A percentile compares a stretch with the other conserved stretches of the same genome.
Evolutionary conservation across 129 eudicot species (phyloP).

Genomic region (Centaurea solstitialis): DNA sequence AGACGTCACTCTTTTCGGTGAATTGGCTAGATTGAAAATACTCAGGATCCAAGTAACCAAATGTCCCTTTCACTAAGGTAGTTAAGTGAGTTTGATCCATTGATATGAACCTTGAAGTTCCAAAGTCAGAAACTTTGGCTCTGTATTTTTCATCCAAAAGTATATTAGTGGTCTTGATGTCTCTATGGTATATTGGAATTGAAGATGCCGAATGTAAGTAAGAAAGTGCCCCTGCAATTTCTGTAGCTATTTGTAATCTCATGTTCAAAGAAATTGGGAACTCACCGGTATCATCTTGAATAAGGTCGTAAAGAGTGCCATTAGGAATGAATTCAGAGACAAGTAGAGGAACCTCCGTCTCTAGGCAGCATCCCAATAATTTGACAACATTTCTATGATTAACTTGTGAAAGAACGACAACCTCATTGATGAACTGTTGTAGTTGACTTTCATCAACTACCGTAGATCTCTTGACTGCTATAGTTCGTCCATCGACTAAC

Average conservation of each 20-base stretch:
- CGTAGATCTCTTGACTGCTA: conserved; percentile 13
- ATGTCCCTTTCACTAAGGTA: conserved; percentile 18
- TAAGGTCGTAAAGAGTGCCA: conserved; percentile 19
- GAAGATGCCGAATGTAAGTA: conserved; percentile 16
- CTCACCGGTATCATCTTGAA: conserved; percentile 7
- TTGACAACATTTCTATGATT: conserved; percentile 23
- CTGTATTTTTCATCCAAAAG: conserved; percentile 25
- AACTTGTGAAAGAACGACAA: conserved; percentile 22
- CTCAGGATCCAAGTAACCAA: conserved; percentile 28
- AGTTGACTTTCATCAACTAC: not conserved
- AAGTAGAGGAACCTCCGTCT: conserved; percentile 21
- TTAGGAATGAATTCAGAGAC: conserved; percentile 23
- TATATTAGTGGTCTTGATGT: conserved; percentile 27
- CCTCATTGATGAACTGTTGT: conserved; percentile 21
- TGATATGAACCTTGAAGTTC: conserved; percentile 20
- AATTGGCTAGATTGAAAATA: conserved; percentile 22
- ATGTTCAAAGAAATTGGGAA: conserved; percentile 7
- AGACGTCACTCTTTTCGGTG: conserved; percentile 4
- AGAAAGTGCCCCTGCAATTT: conserved; percentile 17
- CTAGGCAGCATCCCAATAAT: conserved; percentile 22
- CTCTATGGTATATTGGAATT: conserved; percentile 21
- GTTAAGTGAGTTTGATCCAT: conserved; percentile 10
- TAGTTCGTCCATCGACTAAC: conserved; percentile 2
- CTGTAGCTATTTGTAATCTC: conserved; percentile 7
- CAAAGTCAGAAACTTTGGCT: conserved; percentile 27